A percentile compares a stretch with the other conserved stretches of the same genome.
These are phyloP conservation scores for Akanthomyces dipterigenus DNA, from an alignment of 2,329 filamentous ascomycete species.

Conservation along the genomic window DNA sequence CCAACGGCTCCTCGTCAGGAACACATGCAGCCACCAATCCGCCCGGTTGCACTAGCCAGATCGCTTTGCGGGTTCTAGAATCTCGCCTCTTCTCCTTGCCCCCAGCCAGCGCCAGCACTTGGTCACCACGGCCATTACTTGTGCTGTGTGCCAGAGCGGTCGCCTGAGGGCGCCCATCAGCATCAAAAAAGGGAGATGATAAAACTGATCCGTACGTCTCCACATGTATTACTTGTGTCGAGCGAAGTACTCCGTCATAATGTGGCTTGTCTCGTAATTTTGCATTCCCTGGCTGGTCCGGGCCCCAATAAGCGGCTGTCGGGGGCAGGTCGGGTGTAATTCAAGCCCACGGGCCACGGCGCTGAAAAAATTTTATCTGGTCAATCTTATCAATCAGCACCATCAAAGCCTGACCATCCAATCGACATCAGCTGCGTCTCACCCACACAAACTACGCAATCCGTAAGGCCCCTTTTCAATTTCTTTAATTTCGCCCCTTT, in stretches of 20 bases:
- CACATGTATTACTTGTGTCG: background rate
- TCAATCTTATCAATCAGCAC: slow-evolving; percentile 11
- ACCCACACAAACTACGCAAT: background rate
- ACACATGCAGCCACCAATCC: background rate
- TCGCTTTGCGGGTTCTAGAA: background rate
- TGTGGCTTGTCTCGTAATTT: slow-evolving; percentile 9
- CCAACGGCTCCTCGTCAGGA: background rate
- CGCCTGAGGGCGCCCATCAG: background rate
- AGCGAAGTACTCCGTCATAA: background rate
- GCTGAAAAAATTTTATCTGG: background rate
- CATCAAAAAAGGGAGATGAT: background rate
- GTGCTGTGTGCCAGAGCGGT: background rate
- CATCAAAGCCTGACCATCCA: background rate
- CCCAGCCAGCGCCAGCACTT: background rate
- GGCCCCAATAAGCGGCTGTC: background rate
- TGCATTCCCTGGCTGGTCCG: slow-evolving; percentile 1
- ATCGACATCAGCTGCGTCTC: background rate
- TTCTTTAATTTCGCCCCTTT: background rate
- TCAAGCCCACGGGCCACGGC: background rate
- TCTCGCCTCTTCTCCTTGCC: background rate
- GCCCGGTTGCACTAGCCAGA: background rate
- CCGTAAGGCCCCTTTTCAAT: background rate
- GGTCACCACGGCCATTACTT: background rate
- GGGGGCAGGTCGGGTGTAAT: background rate
- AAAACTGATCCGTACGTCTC: background rate